These are phyloP conservation scores for Fraxinus nigra DNA, from an alignment of 305 asterid genomes.

Conservation along the genomic window DNA sequence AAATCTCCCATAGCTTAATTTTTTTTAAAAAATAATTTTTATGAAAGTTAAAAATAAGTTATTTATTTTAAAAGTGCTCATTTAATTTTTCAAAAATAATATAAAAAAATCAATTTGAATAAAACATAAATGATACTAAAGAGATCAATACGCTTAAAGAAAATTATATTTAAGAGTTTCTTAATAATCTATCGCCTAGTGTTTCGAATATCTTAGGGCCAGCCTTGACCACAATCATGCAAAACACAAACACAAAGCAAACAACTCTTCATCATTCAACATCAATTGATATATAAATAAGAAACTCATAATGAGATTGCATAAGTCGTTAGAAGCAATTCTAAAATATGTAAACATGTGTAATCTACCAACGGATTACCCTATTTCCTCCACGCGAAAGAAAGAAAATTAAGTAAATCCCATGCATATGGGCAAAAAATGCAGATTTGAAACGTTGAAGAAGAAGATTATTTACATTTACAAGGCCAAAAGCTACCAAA, in stretches of 20 bases:
- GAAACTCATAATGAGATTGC: neutral
- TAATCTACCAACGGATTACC: neutral
- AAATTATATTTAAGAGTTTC: no score
- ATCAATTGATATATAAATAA: no score
- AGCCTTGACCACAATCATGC: neutral
- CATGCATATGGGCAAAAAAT: neutral
- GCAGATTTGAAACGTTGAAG: conserved; percentile 2
- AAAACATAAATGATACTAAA: no score
- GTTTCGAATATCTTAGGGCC: no score
- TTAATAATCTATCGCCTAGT: no score
- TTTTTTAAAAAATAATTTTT: no score
- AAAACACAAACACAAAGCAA: neutral
- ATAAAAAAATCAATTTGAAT: no score
- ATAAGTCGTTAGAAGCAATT: neutral
- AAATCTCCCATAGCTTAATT: no score
- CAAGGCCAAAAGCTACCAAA: conserved; percentile 32
- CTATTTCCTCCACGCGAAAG: neutral
- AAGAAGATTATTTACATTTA: conserved; percentile 28
- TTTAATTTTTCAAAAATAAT: no score
- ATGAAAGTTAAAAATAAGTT: no score
- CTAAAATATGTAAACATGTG: neutral
- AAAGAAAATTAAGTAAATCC: neutral
- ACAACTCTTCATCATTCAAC: neutral
- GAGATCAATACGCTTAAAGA: no score
- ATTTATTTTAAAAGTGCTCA: no score